Evolutionary conservation across 352 stramenopile genomes (phyloP).

Genomic region (Phytopythium aichiense): DNA sequence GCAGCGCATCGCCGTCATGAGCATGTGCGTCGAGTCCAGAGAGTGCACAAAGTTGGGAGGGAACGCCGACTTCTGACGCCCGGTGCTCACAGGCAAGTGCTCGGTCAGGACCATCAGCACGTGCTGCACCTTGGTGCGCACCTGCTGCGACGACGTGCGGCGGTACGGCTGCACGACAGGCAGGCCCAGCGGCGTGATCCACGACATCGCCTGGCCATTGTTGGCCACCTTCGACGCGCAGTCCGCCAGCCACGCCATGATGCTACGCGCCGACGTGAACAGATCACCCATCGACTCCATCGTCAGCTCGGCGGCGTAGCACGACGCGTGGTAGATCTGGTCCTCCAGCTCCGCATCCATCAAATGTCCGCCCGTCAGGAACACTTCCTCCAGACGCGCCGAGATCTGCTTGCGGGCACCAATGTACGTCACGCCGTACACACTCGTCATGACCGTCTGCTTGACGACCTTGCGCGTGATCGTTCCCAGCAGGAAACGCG

Average conservation of each 20-base stretch:
- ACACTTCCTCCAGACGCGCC: constrained; percentile 92
- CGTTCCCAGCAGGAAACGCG: constrained; percentile 64
- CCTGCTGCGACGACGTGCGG: constrained; percentile 65
- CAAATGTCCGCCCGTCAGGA: constrained; percentile 73
- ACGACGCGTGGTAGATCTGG: constrained; percentile 82
- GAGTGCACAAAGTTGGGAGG: constrained; percentile 99
- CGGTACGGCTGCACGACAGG: constrained; percentile 99
- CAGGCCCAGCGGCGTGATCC: constrained; percentile 98
- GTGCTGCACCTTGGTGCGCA: constrained; percentile 86
- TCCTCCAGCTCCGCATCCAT: constrained; percentile 79
- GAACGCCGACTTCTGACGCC: constrained; percentile 95
- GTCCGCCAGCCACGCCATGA: constrained; percentile 91
- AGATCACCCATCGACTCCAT: constrained; percentile 97
- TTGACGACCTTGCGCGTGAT: constrained; percentile 98
- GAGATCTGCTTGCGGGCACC: constrained; percentile 98
- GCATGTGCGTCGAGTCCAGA: constrained; percentile 99
- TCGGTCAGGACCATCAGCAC: constrained; percentile 84
- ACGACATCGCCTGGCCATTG: constrained; percentile 94
- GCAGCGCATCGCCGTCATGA: constrained; percentile 97
- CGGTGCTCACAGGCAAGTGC: constrained; percentile 51
- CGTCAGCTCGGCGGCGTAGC: constrained; percentile 94
- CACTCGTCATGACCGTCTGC: constrained; percentile 99
- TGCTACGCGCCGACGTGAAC: constrained; percentile 93
- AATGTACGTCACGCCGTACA: constrained; percentile 99
- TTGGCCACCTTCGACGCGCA: constrained; percentile 68